Percentiles rank a stretch among this genome's conserved stretches.
These are phyloP conservation scores for Diutina siamensis DNA, from an alignment of 1,139 yeast genomes.

Conservation along the genomic window DNA sequence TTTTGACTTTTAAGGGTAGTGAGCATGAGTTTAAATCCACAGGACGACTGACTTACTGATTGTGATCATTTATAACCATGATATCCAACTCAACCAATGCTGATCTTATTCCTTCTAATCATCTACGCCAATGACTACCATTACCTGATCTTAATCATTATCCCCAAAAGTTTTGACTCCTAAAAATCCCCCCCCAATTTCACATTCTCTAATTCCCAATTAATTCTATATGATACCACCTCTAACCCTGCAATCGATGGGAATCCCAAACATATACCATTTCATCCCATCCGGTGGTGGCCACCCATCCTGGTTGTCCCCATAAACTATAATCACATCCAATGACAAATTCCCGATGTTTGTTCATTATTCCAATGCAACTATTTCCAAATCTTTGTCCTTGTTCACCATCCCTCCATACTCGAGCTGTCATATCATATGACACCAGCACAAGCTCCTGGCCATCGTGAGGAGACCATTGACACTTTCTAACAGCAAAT, in stretches of 20 bases:
- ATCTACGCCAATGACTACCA: too few species aligned
- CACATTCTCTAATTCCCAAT: too few species aligned
- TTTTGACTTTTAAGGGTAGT: too few species aligned
- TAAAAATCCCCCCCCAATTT: too few species aligned
- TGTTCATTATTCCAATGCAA: constrained; percentile 46
- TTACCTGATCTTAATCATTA: too few species aligned
- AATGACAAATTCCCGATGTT: constrained; percentile 79
- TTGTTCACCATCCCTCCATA: constrained; percentile 68
- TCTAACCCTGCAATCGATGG: neutral
- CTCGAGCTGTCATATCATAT: constrained; percentile 84
- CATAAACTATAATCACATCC: constrained; percentile 96
- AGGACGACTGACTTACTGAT: too few species aligned
- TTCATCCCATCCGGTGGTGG: constrained; percentile 95
- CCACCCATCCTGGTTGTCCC: constrained; percentile 96
- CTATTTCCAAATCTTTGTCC: constrained; percentile 22
- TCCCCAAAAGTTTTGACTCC: too few species aligned
- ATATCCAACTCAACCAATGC: too few species aligned
- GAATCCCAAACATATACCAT: constrained; percentile 83
- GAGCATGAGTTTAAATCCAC: too few species aligned
- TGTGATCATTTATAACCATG: too few species aligned
- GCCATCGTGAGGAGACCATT: constrained; percentile 84
- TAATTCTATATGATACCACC: too few species aligned
- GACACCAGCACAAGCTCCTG: constrained; percentile 65
- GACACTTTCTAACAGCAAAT: constrained; percentile 69
- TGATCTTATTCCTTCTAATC: too few species aligned